A percentile compares a stretch with the other conserved stretches of the same genome.
Evolutionary conservation across 108 stramenopile species (phyloP).

Genomic region (Conticribra guillardii): DNA sequence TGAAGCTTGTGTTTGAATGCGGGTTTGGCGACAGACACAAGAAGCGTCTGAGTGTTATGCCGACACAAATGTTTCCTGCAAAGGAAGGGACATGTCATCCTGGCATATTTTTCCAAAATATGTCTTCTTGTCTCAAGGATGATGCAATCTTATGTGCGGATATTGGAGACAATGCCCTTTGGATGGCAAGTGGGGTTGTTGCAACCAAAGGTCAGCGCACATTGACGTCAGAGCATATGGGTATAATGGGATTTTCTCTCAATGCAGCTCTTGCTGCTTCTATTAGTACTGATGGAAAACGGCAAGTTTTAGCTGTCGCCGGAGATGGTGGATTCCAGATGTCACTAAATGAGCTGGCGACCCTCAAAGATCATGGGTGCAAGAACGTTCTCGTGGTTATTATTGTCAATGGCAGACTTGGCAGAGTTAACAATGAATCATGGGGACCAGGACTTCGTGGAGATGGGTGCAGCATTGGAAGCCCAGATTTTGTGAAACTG

Average conservation of each 20-base stretch:
- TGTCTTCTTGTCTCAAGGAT: conserved; percentile 12
- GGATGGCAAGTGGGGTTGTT: conserved; percentile 30
- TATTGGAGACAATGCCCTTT: conserved; percentile 43
- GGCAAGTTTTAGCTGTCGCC: conserved; percentile 39
- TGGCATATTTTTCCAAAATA: conserved; percentile 24
- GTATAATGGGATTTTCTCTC: conserved; percentile 58
- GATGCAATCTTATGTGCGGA: conserved; percentile 39
- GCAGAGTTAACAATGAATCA: conserved; percentile 32
- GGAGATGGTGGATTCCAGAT: conserved; percentile 60
- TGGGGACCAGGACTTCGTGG: conserved; percentile 32
- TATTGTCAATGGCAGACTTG: conserved; percentile 20
- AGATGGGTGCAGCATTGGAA: conserved; percentile 31
- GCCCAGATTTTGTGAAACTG: conserved; percentile 28
- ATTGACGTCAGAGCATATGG: conserved; percentile 53
- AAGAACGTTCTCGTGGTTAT: conserved; percentile 34
- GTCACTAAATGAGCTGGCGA: conserved; percentile 38
- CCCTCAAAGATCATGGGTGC: conserved; percentile 17
- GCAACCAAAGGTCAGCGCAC: conserved; percentile 45
- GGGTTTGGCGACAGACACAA: background rate
- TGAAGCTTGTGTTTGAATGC: conserved; percentile 1
- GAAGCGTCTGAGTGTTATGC: background rate
- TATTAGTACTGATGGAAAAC: background rate
- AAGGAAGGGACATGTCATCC: conserved; percentile 25
- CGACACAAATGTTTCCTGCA: background rate
- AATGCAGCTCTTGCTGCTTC: conserved; percentile 47